Evolutionary conservation across 768 basidiomycete genomes (phyloP), one percentile per base, ranked within the genome.

Genomic region (Lactarius vividus): DNA sequence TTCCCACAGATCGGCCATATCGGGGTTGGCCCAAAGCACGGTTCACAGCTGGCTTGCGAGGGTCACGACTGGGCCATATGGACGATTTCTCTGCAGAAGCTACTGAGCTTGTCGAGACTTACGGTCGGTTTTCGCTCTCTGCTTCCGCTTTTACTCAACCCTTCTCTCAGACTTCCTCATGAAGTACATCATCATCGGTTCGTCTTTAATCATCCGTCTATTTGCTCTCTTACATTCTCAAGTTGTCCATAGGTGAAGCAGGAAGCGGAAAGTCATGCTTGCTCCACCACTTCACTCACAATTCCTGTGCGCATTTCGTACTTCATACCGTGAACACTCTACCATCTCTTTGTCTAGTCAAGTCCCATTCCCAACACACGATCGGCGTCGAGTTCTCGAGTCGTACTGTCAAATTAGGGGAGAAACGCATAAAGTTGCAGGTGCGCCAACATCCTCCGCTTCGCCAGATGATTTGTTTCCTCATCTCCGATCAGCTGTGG

Each of bases 321-420:
- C 11, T 35, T 46, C 39, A 55, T 26, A 40, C 57, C 31, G 44
- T 55, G 46, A 31, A 54, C 39, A 66, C 18, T 62, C 53, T 46
- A 59, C 49, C 39, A 33, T 61, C 52, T 65, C 5, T 69, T 61
- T 59, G 9, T 59, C n/a, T 72, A 97, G 95, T 96, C 83, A 96
- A 95, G 79, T 89, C 93, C 71, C 91, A 96, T 77, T 94, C 94
- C 6, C 92, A 96, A 78, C 97, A 98, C 76, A 98, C 97, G 16
- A 98, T 99, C 65, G 97, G 96, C 11, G 97, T 99, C 33, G 97
- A 98, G 74, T 98, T 99, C 75, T 94, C 94, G 20, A 96, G 94
- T 74, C 83, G 95, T 71, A 95, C 94, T 0, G 86, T 99, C 66
- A 90, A 89, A 72, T 83, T 98, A 28, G 96, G 92, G 59, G 95